Conservation (phyloP, 1,284 basidiomycete genomes). For the Apiotrichum laibachii region DNA sequence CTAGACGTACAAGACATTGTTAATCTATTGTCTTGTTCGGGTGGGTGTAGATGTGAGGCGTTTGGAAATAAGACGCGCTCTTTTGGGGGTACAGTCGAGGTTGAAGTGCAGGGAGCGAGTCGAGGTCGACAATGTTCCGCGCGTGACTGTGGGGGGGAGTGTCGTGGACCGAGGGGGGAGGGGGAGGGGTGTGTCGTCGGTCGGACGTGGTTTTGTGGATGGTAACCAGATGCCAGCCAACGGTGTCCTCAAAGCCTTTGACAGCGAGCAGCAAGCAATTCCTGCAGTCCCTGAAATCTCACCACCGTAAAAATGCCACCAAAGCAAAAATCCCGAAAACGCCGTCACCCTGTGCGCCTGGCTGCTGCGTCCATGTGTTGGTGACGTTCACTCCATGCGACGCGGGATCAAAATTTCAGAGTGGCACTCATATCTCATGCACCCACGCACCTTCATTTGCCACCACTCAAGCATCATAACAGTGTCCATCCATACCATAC, state of each 20-base stretch:
- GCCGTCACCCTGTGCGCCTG: neutral
- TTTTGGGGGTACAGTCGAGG: neutral
- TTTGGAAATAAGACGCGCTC: too few relatives aligned
- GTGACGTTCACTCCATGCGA: neutral
- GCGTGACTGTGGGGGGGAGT: neutral
- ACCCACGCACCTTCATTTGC: too few relatives aligned
- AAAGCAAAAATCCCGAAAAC: neutral
- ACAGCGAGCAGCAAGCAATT: neutral
- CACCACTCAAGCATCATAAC: neutral
- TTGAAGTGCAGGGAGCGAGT: neutral
- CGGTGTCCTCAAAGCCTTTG: neutral
- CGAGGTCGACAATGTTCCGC: neutral
- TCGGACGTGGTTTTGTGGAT: constrained; percentile 1
- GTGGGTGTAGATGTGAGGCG: too few relatives aligned
- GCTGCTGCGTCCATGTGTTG: neutral
- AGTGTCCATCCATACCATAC: neutral
- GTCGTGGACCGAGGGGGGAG: neutral
- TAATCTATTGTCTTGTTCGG: neutral
- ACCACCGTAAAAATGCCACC: neutral
- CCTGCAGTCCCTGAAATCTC: neutral
- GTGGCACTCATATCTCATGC: too few relatives aligned
- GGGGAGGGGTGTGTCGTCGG: neutral
- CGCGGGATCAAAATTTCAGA: neutral
- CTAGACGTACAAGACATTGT: constrained; percentile 6
- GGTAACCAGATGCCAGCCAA: neutral